Conservation (phyloP, 768 basidiomycete species). For the Suillus subaureus region DNA sequence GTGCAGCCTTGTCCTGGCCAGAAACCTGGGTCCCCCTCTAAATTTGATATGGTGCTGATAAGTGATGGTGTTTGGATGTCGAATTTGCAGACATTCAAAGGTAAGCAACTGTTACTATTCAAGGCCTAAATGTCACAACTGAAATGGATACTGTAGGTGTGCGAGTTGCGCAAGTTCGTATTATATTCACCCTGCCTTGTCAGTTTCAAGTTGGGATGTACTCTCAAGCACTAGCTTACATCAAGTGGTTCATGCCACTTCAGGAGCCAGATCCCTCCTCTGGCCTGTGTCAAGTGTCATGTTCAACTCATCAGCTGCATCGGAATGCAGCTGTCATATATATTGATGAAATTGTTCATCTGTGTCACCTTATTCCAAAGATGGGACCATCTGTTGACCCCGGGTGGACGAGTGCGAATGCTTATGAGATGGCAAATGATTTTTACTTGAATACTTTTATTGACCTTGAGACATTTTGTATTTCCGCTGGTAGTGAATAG, state of each 20-base stretch:
- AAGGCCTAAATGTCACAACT: neutral
- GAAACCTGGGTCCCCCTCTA: neutral
- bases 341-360: neutral
- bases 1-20: neutral
- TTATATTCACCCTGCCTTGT: slow-evolving; percentile 16
- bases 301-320: neutral
- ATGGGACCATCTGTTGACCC: neutral
- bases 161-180: slow-evolving; percentile 15
- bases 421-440: neutral
- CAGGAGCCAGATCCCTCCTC: neutral
- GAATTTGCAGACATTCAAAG: neutral
- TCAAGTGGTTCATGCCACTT: slow-evolving; percentile 28
- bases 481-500: too few species aligned
- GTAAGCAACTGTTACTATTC: neutral
- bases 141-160: slow-evolving; percentile 7
- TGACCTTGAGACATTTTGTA: too few species aligned
- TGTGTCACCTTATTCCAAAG: neutral
- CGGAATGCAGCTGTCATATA: neutral
- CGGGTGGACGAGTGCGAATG: neutral
- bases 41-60: neutral
- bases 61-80: neutral
- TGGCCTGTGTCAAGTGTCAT: neutral
- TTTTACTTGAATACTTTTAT: slow-evolving; percentile 8
- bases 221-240: slow-evolving; percentile 22
- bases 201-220: slow-evolving; percentile 5